phyloP scores from a whole-genome alignment of 2,329 filamentous ascomycete genomes.

The Cadophora malorum region DNA sequence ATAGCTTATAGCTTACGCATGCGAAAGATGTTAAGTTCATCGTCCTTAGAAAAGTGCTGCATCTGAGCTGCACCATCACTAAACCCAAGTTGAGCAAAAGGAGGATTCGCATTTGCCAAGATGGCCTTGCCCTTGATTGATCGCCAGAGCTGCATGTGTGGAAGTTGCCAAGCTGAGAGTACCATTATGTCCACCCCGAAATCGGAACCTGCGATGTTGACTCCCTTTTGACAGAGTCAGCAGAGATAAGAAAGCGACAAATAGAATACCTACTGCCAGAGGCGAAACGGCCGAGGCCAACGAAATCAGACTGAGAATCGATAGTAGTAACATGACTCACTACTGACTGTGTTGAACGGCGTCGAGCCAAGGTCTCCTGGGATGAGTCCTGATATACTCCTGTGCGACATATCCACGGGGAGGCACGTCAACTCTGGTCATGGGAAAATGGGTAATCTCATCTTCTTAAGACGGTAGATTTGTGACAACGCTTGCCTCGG shows the following conservation, averaged over 20 bases:
- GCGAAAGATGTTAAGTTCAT: conserved; percentile 62
- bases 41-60: conserved; percentile 50
- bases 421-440: neutral
- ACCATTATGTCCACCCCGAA: conserved; percentile 38
- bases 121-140: conserved; percentile 29
- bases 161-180: neutral
- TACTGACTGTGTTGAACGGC: conserved; percentile 20
- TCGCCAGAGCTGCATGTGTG: neutral
- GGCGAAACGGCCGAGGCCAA: conserved; percentile 28
- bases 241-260: neutral
- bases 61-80: conserved; percentile 36
- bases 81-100: conserved; percentile 29
- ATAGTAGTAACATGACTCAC: conserved; percentile 28
- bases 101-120: conserved; percentile 29
- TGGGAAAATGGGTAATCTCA: conserved; percentile 7
- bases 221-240: conserved; percentile 27
- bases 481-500: conserved; percentile 24
- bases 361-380: neutral
- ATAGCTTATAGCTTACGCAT: conserved; percentile 47
- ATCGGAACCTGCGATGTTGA: conserved; percentile 41
- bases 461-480: conserved; percentile 15
- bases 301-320: conserved; percentile 20
- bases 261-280: conserved; percentile 28
- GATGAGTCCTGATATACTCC: conserved; percentile 20
- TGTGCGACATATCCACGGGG: neutral